These are phyloP conservation scores for Triticum monococcum DNA, from an alignment of 176 grass and related monocot species.

Conservation along the genomic window DNA sequence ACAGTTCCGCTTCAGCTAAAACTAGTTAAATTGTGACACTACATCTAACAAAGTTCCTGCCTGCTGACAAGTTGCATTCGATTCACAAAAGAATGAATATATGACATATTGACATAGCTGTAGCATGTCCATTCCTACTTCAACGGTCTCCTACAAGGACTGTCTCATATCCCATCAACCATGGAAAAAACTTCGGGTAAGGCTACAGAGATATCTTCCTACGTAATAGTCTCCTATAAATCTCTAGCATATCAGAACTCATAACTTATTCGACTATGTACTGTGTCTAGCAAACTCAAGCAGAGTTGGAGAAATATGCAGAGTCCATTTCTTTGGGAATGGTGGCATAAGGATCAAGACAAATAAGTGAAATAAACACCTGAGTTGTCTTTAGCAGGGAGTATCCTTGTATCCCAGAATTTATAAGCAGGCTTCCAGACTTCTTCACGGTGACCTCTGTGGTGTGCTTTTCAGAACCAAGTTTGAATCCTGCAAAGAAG, in stretches of 20 bases:
- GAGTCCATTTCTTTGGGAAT: not conserved
- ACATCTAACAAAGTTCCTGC: not conserved
- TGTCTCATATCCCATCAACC: not conserved
- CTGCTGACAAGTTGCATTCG: not conserved
- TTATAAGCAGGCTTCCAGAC: conserved; percentile 58
- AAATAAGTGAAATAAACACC: conserved; percentile 38
- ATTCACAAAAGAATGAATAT: not conserved
- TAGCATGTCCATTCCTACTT: not conserved
- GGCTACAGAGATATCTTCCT: not conserved
- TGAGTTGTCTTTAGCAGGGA: conserved; percentile 89
- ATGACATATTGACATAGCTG: not conserved
- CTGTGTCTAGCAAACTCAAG: not conserved
- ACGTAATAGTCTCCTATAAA: not conserved
- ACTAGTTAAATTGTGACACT: not conserved
- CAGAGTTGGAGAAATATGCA: not conserved
- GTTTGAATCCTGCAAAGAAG: conserved; percentile 74
- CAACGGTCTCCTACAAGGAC: not conserved
- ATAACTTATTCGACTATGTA: not conserved
- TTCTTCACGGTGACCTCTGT: conserved; percentile 85
- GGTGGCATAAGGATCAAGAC: not conserved
- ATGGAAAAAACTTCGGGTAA: not conserved
- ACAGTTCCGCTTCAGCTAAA: not conserved
- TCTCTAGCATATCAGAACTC: not conserved
- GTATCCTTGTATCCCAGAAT: conserved; percentile 80
- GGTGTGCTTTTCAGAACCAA: conserved; percentile 68